Conservation (phyloP, 2,329 filamentous ascomycete genomes). For the Colletotrichum somersetense region DNA sequence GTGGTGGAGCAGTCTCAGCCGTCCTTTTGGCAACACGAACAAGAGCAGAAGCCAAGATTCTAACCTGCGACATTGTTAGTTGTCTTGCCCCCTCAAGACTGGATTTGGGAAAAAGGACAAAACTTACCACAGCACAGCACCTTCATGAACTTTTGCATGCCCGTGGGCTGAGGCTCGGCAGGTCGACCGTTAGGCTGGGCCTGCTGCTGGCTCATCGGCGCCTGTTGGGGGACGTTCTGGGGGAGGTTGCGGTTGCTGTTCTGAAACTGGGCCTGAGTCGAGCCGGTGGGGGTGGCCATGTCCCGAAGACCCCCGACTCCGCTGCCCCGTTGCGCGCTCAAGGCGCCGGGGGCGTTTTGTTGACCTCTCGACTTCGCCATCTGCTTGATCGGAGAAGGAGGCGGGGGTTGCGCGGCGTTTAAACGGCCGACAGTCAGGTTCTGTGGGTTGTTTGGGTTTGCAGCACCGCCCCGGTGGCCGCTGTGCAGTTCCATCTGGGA, state of each 20-base stretch:
- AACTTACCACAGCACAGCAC: conserved; percentile 83
- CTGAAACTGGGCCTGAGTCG: conserved; percentile 96
- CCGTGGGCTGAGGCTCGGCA: conserved; percentile 80
- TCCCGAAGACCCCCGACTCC: conserved; percentile 80
- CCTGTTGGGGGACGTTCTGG: conserved; percentile 71
- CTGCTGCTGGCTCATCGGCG: conserved; percentile 66
- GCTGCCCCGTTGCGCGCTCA: conserved; percentile 82
- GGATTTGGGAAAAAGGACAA: not conserved
- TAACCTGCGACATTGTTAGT: conserved; percentile 35
- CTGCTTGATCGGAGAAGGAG: conserved; percentile 86
- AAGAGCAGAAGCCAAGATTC: conserved; percentile 31
- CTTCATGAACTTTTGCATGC: conserved; percentile 94
- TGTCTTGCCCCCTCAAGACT: too few relatives aligned
- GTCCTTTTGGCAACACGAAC: conserved; percentile 34
- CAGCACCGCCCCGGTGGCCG: conserved; percentile 75
- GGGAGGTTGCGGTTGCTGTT: conserved; percentile 92
- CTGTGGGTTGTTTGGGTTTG: conserved; percentile 72
- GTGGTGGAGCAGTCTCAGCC: conserved; percentile 28
- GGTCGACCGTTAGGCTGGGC: conserved; percentile 67
- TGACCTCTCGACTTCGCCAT: conserved; percentile 80
- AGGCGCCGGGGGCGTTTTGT: conserved; percentile 82
- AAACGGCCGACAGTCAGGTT: conserved; percentile 86
- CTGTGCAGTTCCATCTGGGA: conserved; percentile 88
- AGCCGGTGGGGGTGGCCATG: conserved; percentile 86
- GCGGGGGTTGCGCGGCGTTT: conserved; percentile 93